These are phyloP conservation scores for Cavenderia fasciculata DNA, from an alignment of 78 protist genomes.

Conservation along the genomic window DNA sequence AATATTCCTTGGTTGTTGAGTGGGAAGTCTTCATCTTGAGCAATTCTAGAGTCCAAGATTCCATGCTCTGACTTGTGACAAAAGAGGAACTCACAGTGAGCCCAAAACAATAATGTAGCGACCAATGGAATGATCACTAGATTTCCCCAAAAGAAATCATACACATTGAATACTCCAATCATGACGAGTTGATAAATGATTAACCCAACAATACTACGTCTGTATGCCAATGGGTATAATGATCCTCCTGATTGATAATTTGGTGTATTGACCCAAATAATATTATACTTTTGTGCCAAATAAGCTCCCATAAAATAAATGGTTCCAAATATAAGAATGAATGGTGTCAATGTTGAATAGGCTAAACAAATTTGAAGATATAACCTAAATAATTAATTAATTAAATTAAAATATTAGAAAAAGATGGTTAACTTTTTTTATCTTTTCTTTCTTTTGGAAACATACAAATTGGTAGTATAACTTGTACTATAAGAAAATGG, in stretches of 20 bases:
- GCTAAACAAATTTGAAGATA: constrained; percentile 42
- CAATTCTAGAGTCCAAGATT: constrained; percentile 2
- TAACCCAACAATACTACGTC: constrained; percentile 29
- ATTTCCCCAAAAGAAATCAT: constrained; percentile 54
- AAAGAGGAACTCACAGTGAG: not conserved
- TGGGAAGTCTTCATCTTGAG: not conserved
- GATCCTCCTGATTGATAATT: constrained; percentile 60
- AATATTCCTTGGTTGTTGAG: not conserved
- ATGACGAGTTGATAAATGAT: constrained; percentile 70
- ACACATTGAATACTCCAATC: constrained; percentile 75
- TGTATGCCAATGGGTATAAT: constrained; percentile 19
- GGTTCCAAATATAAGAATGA: constrained; percentile 67
- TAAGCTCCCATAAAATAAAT: constrained; percentile 50
- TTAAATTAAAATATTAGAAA: too few relatives aligned
- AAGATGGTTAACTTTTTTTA: not conserved
- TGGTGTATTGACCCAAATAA: constrained; percentile 69
- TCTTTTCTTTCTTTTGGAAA: too few relatives aligned
- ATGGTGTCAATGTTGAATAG: constrained; percentile 63
- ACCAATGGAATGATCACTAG: constrained; percentile 24
- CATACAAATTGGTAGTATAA: constrained; percentile 35
- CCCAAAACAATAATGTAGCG: not conserved
- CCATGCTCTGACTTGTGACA: constrained; percentile 25
- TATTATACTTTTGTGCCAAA: constrained; percentile 54
- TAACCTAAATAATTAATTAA: not conserved
- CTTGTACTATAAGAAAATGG: constrained; percentile 10